Evolutionary conservation across 768 basidiomycete genomes (phyloP).

Genomic region (Agrocybe praecox): DNA sequence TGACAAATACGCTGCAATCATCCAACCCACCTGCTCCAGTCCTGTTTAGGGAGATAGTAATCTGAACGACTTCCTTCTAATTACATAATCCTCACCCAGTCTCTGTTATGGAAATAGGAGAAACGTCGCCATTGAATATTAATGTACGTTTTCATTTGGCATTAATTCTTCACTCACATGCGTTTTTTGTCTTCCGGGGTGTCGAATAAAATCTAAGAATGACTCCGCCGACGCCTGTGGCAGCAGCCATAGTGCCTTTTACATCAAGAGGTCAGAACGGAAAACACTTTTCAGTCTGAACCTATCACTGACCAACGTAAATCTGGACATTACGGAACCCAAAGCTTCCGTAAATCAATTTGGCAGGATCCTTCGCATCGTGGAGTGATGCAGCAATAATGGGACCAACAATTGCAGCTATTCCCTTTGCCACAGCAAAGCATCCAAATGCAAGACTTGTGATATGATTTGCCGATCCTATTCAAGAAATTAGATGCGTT

Average conservation of each 20-base stretch:
- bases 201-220: neutral
- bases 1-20: too few species aligned
- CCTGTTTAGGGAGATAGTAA: too few species aligned
- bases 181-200: neutral
- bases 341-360: slow-evolving; percentile 5
- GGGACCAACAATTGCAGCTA: slow-evolving; percentile 9
- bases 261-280: neutral
- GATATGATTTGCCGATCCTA: slow-evolving; percentile 8
- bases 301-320: slow-evolving; percentile 7
- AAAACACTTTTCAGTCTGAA: too few species aligned
- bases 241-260: slow-evolving; percentile 1
- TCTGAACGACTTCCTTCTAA: too few species aligned
- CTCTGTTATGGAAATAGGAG: too few species aligned
- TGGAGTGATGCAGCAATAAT: slow-evolving; percentile 11
- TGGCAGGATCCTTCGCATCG: slow-evolving; percentile 1
- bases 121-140: too few species aligned
- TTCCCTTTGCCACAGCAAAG: slow-evolving; percentile 7
- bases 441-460: slow-evolving; percentile 12
- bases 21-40: too few species aligned
- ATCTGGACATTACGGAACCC: slow-evolving; percentile 12
- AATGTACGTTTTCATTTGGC: too few species aligned
- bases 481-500: neutral
- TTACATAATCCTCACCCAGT: too few species aligned
- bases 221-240: neutral
- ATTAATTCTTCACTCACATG: too few species aligned